Conservation (phyloP, 805 yeast species). For the Candida xyloterini region DNA sequence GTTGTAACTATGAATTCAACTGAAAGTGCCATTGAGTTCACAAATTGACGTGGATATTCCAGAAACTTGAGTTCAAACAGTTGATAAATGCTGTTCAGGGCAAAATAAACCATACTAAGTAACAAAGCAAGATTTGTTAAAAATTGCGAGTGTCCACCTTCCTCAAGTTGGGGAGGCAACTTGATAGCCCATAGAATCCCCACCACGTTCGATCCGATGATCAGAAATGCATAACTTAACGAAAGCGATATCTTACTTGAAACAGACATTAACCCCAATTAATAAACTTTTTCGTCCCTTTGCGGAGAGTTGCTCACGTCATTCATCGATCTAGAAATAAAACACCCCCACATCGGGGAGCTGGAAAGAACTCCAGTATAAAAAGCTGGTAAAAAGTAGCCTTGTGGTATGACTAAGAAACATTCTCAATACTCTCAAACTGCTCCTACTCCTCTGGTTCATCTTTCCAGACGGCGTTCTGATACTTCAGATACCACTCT, state of each 20-base stretch:
- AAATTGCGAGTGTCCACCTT: slow-evolving; percentile 71
- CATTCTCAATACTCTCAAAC: slow-evolving; percentile 20
- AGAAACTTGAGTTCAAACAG: slow-evolving; percentile 24
- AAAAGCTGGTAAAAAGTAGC: neutral
- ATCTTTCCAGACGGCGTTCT: slow-evolving; percentile 20
- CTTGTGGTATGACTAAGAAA: slow-evolving; percentile 18
- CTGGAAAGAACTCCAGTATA: neutral
- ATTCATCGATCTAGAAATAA: too few relatives aligned
- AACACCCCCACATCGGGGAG: neutral
- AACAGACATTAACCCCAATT: neutral
- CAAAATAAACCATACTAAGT: slow-evolving; percentile 43
- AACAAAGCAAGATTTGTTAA: slow-evolving; percentile 62
- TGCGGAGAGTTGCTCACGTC: neutral
- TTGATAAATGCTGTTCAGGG: slow-evolving; percentile 39
- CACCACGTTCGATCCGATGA: slow-evolving; percentile 13
- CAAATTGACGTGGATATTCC: slow-evolving; percentile 33
- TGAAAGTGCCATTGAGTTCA: slow-evolving; percentile 54
- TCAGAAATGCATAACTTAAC: slow-evolving; percentile 15
- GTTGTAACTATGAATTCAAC: slow-evolving; percentile 58
- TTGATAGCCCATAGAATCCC: slow-evolving; percentile 17
- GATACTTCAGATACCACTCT: slow-evolving; percentile 9
- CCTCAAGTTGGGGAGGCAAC: slow-evolving; percentile 47
- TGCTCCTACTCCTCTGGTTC: slow-evolving; percentile 34
- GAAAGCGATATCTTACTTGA: slow-evolving; percentile 14
- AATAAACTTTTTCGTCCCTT: slow-evolving; percentile 1